Base-by-base conservation (phyloP, 116 monocot genomes). In the Phalaenopsis hybrid region DNA sequence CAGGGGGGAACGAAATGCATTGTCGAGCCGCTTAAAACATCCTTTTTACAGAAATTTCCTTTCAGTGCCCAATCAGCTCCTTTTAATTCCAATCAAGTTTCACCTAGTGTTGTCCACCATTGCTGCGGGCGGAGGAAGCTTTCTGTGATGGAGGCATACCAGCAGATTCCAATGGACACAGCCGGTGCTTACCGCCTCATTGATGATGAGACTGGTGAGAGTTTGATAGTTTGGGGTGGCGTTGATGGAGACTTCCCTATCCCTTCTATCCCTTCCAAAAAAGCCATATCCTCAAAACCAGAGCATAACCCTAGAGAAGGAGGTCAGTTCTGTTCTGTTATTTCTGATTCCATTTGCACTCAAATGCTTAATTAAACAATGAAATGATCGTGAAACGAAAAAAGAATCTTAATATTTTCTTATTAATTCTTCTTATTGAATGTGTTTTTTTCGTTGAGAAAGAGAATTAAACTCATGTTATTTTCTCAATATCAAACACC, bases 151-250 rank as follows among this genome's bases (percentile, higher is more conserved):
- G 73, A 65, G 37, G 86, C 65, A 7, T 94, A 86, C 87, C 82
- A 81, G 79, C 82, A 80, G 78, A 73, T 89, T 9, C 89, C 90
- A 0, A 79, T 94, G 90, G 92, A 92, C 25, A 92, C 87, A 3
- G 45, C 96, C 20, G 96, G 92, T 44, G 92, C 96, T 13, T 96
- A 94, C 83, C 91, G 83, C 61, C 79, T 96, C 20, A 45, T 96
- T 65, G 87, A 96, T 79, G 86, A 91, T 12, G 81, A 81, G 20
- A 94, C 92, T 8, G 96, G 94, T 17, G 89, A 92, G 49, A 88
- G 80, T 57, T 69, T 94, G 86, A 96, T 96, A 67, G 89, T 96
- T 61, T 96, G 94, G 96, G 96, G 96, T 23, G 90, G 84, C 5
- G 46, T 85, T 5, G 90, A 92, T 43, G 72, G 3, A 50, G 78